A percentile compares a stretch with the other conserved stretches of the same genome.
These are phyloP conservation scores for Phytophthora vignae DNA, from an alignment of 352 stramenopile genomes.

Conservation along the genomic window DNA sequence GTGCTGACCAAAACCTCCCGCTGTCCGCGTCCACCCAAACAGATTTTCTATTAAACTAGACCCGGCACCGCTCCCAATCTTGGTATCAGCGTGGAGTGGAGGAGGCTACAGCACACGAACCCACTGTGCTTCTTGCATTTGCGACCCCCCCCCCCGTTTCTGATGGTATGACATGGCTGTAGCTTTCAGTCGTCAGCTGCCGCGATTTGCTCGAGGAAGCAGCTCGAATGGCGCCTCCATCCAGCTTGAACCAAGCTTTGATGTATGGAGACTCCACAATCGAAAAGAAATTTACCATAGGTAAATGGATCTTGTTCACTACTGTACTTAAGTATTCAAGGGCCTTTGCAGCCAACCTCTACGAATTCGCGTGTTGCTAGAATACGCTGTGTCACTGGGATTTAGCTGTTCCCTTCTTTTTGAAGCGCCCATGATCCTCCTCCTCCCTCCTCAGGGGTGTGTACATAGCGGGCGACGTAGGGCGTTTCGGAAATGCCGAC, in stretches of 20 bases:
- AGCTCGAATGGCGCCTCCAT: not conserved
- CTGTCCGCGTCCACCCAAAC: too few species aligned
- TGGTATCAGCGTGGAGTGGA: not conserved
- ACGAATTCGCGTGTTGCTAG: too few species aligned
- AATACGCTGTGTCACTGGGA: too few species aligned
- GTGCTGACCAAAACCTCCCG: too few species aligned
- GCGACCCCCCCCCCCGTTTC: not conserved
- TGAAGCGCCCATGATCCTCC: too few species aligned
- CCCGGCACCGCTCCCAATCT: too few species aligned
- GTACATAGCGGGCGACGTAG: not conserved
- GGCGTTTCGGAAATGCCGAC: slow-evolving; percentile 28
- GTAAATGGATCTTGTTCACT: not conserved
- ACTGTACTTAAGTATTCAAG: not conserved
- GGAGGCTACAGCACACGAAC: not conserved
- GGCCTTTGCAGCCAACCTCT: too few species aligned
- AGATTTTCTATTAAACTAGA: too few species aligned
- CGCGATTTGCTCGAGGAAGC: slow-evolving; percentile 14
- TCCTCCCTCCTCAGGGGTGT: too few species aligned
- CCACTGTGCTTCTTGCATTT: not conserved
- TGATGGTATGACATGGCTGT: slow-evolving; percentile 8
- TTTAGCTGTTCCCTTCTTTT: not conserved
- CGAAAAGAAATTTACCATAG: not conserved
- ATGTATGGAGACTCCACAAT: not conserved
- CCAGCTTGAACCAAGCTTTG: too few species aligned
- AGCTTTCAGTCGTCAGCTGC: slow-evolving; percentile 15